A percentile compares a stretch with the other conserved stretches of the same genome.
Conservation (phyloP, 2,329 filamentous ascomycete species). For the Monilinia vaccinii-corymbosi region DNA sequence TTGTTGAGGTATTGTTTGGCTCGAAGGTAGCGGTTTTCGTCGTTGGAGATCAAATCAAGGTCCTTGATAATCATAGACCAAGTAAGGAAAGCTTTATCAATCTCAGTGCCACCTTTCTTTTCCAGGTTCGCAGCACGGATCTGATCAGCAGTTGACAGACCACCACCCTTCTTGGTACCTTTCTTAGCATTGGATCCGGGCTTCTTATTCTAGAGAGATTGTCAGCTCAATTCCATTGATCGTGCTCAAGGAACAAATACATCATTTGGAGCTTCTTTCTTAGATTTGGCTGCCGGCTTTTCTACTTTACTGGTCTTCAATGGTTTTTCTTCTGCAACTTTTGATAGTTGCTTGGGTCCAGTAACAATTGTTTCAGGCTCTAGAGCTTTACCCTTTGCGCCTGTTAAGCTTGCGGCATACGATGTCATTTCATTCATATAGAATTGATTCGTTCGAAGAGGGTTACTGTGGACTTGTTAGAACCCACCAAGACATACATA, state of each 20-base stretch:
- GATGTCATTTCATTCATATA: slow-evolving; percentile 58
- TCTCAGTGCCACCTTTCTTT: slow-evolving; percentile 25
- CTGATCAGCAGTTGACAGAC: slow-evolving; percentile 30
- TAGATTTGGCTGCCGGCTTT: slow-evolving; percentile 17
- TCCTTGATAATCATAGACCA: slow-evolving; percentile 27
- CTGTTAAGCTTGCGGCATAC: slow-evolving; percentile 63
- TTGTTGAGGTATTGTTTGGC: slow-evolving; percentile 25
- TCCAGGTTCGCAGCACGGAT: slow-evolving; percentile 28
- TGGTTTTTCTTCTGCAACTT: slow-evolving; percentile 24
- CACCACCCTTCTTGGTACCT: slow-evolving; percentile 31
- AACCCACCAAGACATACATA: background rate
- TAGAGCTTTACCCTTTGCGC: slow-evolving; percentile 50
- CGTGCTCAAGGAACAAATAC: background rate
- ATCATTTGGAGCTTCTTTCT: slow-evolving; percentile 20
- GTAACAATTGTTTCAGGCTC: slow-evolving; percentile 56
- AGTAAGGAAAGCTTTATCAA: slow-evolving; percentile 27
- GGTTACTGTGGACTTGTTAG: slow-evolving; percentile 20
- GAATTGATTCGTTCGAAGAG: slow-evolving; percentile 40
- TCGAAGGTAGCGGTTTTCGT: slow-evolving; percentile 27
- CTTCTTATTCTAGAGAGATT: slow-evolving; percentile 9
- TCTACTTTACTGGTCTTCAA: slow-evolving; percentile 14
- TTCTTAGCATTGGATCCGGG: slow-evolving; percentile 18
- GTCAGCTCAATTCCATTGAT: background rate
- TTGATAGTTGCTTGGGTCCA: slow-evolving; percentile 24
- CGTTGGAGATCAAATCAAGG: slow-evolving; percentile 21